Base-by-base conservation (phyloP, 805 yeast genomes). In the Lachancea sp. region DNA sequence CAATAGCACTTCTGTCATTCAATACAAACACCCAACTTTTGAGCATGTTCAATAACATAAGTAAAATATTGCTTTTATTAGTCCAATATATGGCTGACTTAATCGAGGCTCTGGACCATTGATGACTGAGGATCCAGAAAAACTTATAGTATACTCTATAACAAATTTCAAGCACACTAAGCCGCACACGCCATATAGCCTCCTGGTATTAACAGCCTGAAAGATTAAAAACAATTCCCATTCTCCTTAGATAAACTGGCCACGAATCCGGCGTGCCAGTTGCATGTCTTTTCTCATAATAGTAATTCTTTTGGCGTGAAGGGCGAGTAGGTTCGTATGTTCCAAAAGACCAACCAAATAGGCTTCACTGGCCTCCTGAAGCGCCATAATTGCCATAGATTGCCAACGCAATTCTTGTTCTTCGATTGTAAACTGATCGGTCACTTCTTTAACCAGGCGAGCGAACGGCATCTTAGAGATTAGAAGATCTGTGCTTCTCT, bases 281-380 rank as follows among this genome's bases (percentile, higher is more conserved):
- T 83, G 89, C 45, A 83, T 78, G 56, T 83, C 94, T 58, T 80
- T 82, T 53, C 80, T 83, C 90, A 83, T 83, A 24, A 83, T 81
- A 0, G 94, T 83, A n/a, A 83, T 87, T 50, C 94, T 64, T 54
- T 79, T 82, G 1, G 88, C 89, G 60, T 83, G 92, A 28, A 83
- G 63, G 11, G 92, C 92, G 58, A 86, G 69, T 28, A 83, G 56
- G 51, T 83, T 83, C 3, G 89, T 83, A 56, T 83, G 92, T 54
- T 83, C 92, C 37, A 83, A 65, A 28, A 83, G 62, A 40, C 83
- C 83, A 9, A 83, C 80, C 45, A 83, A 58, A 46, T 77, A 83
- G 1, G 90, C 89, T 55, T 83, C 94, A 36, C 83, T 72, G 1
- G 90, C 90, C 55, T 83, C 94, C 55, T 83, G 94, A 24, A 83